Percentiles rank a stretch among this genome's conserved stretches.
phyloP scores from a whole-genome alignment of 148 eudicot species.

The Silene latifolia region DNA sequence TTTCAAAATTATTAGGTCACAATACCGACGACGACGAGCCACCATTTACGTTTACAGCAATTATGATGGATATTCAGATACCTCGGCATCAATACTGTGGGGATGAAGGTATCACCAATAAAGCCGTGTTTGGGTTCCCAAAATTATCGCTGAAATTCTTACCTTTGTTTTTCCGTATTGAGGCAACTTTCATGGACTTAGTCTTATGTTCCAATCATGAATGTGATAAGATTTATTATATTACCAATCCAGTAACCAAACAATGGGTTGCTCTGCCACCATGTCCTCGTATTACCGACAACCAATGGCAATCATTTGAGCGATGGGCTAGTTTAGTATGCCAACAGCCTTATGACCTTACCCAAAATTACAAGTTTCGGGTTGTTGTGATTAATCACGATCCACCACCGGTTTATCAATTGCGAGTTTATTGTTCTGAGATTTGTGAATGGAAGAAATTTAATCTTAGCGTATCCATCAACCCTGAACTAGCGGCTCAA shows the following conservation, averaged over 20 bases:
- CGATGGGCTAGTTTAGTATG: neutral
- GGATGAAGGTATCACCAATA: no score
- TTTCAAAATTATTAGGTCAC: no score
- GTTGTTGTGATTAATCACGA: neutral
- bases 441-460: neutral
- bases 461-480: neutral
- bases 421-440: neutral
- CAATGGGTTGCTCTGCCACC: slow-evolving; percentile 4
- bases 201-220: neutral
- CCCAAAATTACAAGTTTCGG: neutral
- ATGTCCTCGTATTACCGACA: no score
- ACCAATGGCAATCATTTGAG: no score
- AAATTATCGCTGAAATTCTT: neutral
- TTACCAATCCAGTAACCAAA: neutral
- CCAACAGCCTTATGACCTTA: neutral
- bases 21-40: neutral
- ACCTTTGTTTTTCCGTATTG: neutral
- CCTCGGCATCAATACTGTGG: neutral
- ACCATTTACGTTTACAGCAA: neutral
- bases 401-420: neutral
- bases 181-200: neutral
- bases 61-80: no score
- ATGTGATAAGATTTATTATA: neutral
- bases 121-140: neutral
- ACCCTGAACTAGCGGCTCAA: no score